Evolutionary conservation across 164 flowering plant genomes (phyloP), one percentile per base, ranked within the genome.

Genomic region (Magnolia sinica): DNA sequence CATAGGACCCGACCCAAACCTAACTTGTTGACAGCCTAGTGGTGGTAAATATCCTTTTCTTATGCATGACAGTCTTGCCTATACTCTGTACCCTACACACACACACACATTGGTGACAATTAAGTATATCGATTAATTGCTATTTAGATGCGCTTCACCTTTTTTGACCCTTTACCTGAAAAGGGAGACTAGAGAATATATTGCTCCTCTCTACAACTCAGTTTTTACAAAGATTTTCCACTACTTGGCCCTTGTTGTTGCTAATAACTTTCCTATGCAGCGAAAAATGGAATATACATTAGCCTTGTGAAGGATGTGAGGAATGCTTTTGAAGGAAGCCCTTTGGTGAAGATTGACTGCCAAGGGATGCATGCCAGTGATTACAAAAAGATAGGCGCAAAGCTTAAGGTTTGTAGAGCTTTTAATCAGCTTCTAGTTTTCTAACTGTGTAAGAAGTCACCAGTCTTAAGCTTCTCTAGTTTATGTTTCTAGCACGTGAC

Each of bases 351-450:
- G 88, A 82, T 96, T 78, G 87, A 96, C 76, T 94, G 99, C 82
- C 77, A 73, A 74, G 95, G 99, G 64, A 31, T 96, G 92, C 83
- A 96, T 31, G 82, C 97, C 68, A 92, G 89, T 82, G 99, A 96
- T 77, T 96, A 96, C 88, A 96, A 96, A 81, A 94, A 91, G 82
- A 70, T 96, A 72, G 99, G 98, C 55, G 98, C 97, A 22, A 96
- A 92, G 85, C 91, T 96, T 68, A 94, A 88, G 99, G 99, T 96
- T 64, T 71, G 85, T 80, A 49, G 23, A 29, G 49, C 52, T 75
- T 49, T 31, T 63, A 55, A 29, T 65, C 69, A 23, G 11, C 68
- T 50, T 61, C 61, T 24, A 23, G 0, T 71, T 76, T n/a, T 63
- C 13, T 50, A 37, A 23, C 16, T 13, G 55, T 22, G 50, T 51